Evolutionary conservation across 192 early-diverging fungal species (phyloP), one percentile per base, ranked within the genome.

Genomic region (Radiomyces spectabilis): DNA sequence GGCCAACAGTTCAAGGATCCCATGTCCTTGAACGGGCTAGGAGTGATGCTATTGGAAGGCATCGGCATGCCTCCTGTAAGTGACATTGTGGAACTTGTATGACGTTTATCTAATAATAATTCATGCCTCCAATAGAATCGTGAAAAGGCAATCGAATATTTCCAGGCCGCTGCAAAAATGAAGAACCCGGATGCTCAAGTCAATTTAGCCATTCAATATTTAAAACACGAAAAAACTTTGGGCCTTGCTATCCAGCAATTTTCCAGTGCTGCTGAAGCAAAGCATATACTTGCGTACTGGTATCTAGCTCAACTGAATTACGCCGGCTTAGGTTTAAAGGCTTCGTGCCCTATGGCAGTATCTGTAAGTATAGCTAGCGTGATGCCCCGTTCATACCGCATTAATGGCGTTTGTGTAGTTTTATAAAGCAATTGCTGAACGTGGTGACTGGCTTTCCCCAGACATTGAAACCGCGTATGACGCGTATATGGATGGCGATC

Each of bases 401-500:
- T n/a, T n/a, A n/a, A n/a, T n/a, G n/a, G n/a, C n/a, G n/a, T 58
- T 48, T 16, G 33, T 64, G 25, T 66, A 82, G 79, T 85, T 71
- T 53, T 88, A 79, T 58, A 92, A 91, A 63, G 78, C 68, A 33
- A 83, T 94, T 18, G 82, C 85, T 0, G 95, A 98, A 63, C 61
- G 78, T 33, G 94, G 85, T 15, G 86, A 93, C 59, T 97, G 91
- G 91, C 73, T 85, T 42, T 78, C 86, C 48, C 81, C 86, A 13
- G 72, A 81, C 5, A 71, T 91, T 22, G 67, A 74, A 4, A 65
- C 64, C 9, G 84, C 90, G 0, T 55, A 77, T 37, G 64, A 69
- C 0, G 79, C 78, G 0, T 85, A 83, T 41, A 49, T 50, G 19
- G 65, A 66, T 5, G 85, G 82, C 26, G 86, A 90, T 63, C 57